Base-by-base conservation (phyloP, 2,329 filamentous ascomycete species). In the Colletotrichum chlorophyti region DNA sequence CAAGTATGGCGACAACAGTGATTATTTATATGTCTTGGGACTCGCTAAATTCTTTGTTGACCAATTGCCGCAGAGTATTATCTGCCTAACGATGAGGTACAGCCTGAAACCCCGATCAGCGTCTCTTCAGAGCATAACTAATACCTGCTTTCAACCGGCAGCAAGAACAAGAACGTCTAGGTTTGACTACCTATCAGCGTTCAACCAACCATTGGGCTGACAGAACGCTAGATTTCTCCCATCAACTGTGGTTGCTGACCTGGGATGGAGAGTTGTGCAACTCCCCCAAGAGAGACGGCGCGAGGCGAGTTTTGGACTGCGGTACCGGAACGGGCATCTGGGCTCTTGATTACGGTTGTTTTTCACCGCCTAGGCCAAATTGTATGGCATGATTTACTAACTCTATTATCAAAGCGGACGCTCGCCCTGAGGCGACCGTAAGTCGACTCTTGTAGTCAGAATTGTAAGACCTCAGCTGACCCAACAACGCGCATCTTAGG, bases 171-270 rank as follows among this genome's bases (percentile, higher is more conserved):
- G 58, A 61, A 6, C 47, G 58, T 2, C 31, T 61, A 9, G 58
- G 58, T 61, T 27, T 10, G 6, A 37, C n/a, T n/a, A 37, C 11
- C 1, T 7, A 12, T 6, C 12, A 37, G 5, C 1, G 1, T 2
- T 8, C 1, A 14, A 14, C 9, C 10, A 5, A 32, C 4, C n/a
- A n/a, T 15, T 5, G 9, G 5, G 6, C 42, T 48, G 4, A 29
- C 15, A 8, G 31, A 9, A 17, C 12, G 12, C 4, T 17, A 68
- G 72, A 76, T 48, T 58, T 76, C 0, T 71, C 73, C 60, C 73
- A 76, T 47, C 68, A 74, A 26, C 59, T 75, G 0, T 72, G 71
- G 42, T 29, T 58, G 0, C 57, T 76, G 5, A 74, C 71, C 0
- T 65, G 72, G 19, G 66, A 69, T 1, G 65, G 65, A 7, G 67